phyloP scores from a whole-genome alignment of 2,329 filamentous ascomycete species.

The Diplocarpon mali region DNA sequence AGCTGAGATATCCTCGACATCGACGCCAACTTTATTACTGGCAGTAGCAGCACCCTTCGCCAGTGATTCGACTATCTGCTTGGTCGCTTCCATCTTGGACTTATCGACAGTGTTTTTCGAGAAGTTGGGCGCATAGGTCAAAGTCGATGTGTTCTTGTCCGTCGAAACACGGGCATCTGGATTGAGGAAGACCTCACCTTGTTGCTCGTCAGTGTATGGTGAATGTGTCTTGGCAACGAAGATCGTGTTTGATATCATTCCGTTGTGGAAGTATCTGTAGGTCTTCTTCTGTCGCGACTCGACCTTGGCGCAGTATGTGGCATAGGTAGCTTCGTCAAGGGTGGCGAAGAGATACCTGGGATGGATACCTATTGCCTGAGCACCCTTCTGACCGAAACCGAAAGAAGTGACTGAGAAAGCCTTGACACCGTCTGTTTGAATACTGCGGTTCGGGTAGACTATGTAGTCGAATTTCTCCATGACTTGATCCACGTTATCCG shows the following conservation, averaged over 20 bases:
- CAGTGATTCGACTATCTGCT: slow-evolving; percentile 66
- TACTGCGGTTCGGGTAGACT: slow-evolving; percentile 86
- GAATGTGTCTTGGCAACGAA: slow-evolving; percentile 91
- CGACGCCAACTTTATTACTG: slow-evolving; percentile 79
- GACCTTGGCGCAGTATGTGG: slow-evolving; percentile 77
- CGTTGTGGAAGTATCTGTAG: slow-evolving; percentile 97
- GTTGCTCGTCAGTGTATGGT: slow-evolving; percentile 81
- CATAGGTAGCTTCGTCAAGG: slow-evolving; percentile 78
- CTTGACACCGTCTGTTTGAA: slow-evolving; percentile 97
- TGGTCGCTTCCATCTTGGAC: slow-evolving; percentile 42
- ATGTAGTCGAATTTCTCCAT: slow-evolving; percentile 99
- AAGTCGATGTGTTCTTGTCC: slow-evolving; percentile 77
- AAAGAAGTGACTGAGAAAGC: slow-evolving; percentile 98
- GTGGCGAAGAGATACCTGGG: slow-evolving; percentile 91
- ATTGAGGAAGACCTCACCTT: slow-evolving; percentile 84
- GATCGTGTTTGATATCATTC: slow-evolving; percentile 93
- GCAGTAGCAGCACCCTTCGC: slow-evolving; percentile 50
- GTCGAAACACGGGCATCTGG: slow-evolving; percentile 74
- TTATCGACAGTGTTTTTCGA: slow-evolving; percentile 48
- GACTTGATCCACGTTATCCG: slow-evolving; percentile 89
- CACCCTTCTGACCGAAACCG: slow-evolving; percentile 97
- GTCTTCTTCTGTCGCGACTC: slow-evolving; percentile 94
- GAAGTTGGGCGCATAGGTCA: slow-evolving; percentile 61
- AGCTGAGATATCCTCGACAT: slow-evolving; percentile 78
- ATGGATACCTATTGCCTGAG: slow-evolving; percentile 93